Conservation (phyloP, 2,329 filamentous ascomycete genomes). For the Colletotrichum eleusines region DNA sequence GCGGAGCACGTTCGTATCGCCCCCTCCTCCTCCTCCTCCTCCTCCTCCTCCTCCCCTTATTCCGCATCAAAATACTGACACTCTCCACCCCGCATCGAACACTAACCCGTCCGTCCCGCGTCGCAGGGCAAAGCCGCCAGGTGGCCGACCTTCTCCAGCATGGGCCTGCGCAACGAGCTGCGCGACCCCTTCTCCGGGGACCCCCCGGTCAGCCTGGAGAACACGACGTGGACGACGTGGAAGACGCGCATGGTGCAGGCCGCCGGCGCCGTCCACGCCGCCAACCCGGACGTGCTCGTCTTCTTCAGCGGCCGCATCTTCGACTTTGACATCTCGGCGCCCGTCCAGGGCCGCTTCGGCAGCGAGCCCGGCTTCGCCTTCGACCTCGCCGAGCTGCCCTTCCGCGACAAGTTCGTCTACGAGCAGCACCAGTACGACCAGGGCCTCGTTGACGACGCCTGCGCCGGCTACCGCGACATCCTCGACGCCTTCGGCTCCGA, state of each 20-base stretch:
- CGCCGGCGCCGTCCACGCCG: conserved; percentile 56
- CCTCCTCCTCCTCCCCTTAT: too few relatives aligned
- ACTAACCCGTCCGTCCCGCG: too few relatives aligned
- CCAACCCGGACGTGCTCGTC: conserved; percentile 60
- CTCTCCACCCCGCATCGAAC: too few relatives aligned
- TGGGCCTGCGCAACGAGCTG: conserved; percentile 59
- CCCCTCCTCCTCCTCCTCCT: too few relatives aligned
- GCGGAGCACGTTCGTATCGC: conserved; percentile 59
- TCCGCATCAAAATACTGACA: too few relatives aligned
- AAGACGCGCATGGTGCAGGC: conserved; percentile 58
- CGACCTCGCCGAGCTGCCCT: conserved; percentile 54
- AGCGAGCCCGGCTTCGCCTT: conserved; percentile 32
- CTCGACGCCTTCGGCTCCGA: conserved; percentile 8
- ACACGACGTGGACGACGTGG: conserved; percentile 62
- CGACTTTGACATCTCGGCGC: conserved; percentile 48
- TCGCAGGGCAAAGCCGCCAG: conserved; percentile 48
- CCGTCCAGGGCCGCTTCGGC: conserved; percentile 47
- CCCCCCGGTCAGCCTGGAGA: conserved; percentile 58
- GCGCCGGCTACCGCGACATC: conserved; percentile 1
- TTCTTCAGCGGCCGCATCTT: conserved; percentile 54
- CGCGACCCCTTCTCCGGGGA: conserved; percentile 53
- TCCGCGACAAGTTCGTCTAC: conserved; percentile 57
- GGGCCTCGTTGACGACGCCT: conserved; percentile 27
- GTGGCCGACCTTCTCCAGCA: conserved; percentile 56
- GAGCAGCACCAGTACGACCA: conserved; percentile 54